Percentiles rank a stretch among this genome's conserved stretches.
Conservation (phyloP, 352 stramenopile genomes). For the Blastocystis sp. region DNA sequence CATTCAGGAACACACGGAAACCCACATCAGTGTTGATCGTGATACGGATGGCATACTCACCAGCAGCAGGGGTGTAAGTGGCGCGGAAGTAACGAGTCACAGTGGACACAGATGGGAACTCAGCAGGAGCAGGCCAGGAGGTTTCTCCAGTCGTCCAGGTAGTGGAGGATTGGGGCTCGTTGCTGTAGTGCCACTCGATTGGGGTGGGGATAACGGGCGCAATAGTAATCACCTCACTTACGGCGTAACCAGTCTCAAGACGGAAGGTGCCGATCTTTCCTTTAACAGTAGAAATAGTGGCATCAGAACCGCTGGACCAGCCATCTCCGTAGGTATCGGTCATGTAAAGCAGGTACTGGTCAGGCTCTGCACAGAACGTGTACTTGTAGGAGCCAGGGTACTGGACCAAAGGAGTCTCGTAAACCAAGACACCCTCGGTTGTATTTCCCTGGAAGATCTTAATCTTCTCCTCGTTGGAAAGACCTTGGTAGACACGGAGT, state of each 20-base stretch:
- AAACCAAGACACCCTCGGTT: neutral
- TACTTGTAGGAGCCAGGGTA: neutral
- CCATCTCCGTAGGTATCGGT: neutral
- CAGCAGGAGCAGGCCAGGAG: neutral
- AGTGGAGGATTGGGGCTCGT: neutral
- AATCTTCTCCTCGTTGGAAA: neutral
- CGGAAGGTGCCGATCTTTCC: neutral
- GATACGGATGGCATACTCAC: slow-evolving; percentile 11
- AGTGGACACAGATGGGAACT: slow-evolving; percentile 38
- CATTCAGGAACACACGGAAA: slow-evolving; percentile 55
- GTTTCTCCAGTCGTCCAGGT: slow-evolving; percentile 35
- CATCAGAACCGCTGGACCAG: neutral
- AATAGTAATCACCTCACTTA: neutral
- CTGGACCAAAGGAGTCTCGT: neutral
- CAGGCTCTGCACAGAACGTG: neutral
- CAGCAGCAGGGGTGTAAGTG: no score
- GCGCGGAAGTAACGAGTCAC: slow-evolving; percentile 67
- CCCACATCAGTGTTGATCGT: slow-evolving; percentile 35
- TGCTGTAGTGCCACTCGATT: slow-evolving; percentile 36
- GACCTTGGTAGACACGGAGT: neutral
- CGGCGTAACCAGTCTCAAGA: neutral
- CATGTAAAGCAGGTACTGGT: neutral
- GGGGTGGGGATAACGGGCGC: neutral
- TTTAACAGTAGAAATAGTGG: neutral
- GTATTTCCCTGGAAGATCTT: neutral